Conservation (phyloP, 495 filamentous ascomycete species). For the Podospora bellae-mahoneyi region DNA sequence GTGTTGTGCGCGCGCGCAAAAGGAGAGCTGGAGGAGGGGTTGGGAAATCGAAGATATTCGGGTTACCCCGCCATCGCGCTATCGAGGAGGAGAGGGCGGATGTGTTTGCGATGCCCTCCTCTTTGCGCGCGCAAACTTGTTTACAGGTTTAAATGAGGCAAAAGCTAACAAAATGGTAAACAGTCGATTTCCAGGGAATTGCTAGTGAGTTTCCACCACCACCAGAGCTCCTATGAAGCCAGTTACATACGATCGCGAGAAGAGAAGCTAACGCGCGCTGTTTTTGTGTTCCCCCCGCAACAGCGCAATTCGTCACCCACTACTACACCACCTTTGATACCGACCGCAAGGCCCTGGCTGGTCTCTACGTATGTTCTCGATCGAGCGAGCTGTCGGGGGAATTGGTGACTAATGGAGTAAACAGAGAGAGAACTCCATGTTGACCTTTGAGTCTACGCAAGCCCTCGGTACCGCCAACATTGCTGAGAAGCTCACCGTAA, state of each 20-base stretch:
- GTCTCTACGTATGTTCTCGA: constrained; percentile 68
- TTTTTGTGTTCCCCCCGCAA: constrained; percentile 4
- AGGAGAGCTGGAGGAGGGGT: background rate
- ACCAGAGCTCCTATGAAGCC: background rate
- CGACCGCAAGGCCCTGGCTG: constrained; percentile 55
- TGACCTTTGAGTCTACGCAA: constrained; percentile 78
- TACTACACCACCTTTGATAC: constrained; percentile 86
- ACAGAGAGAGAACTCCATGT: constrained; percentile 81
- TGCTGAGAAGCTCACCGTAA: constrained; percentile 72
- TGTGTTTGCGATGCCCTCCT: background rate
- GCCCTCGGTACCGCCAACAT: constrained; percentile 60
- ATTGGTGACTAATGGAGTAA: background rate
- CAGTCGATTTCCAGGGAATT: constrained; percentile 23
- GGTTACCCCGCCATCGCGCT: background rate
- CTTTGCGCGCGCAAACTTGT: constrained; percentile 8
- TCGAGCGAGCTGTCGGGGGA: background rate
- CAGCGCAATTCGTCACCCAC: constrained; percentile 79
- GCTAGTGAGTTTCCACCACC: constrained; percentile 28
- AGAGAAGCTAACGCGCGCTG: constrained; percentile 14
- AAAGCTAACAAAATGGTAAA: constrained; percentile 6
- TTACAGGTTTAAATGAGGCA: background rate
- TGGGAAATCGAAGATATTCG: background rate
- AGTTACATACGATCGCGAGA: background rate
- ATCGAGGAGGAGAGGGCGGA: background rate
- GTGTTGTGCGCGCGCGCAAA: background rate